These are phyloP conservation scores for Boletales sp. DNA, from an alignment of 768 basidiomycete species.

Conservation along the genomic window DNA sequence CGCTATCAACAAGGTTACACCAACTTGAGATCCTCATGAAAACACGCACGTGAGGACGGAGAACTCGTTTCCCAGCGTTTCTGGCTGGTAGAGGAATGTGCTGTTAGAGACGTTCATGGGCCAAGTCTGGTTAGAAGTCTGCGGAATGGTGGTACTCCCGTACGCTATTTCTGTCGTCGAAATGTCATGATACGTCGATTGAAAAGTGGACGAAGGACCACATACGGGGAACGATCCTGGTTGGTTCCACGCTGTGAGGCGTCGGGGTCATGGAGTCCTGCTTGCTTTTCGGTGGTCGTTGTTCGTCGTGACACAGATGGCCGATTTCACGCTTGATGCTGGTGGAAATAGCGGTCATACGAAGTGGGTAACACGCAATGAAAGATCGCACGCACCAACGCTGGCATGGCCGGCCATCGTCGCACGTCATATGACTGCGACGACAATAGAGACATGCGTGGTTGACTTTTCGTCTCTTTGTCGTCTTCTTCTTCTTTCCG, in stretches of 20 bases:
- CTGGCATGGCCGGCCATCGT: conserved; percentile 86
- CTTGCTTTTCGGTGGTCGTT: conserved; percentile 50
- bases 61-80: conserved; percentile 78
- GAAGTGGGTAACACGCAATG: conserved; percentile 3
- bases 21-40: not conserved
- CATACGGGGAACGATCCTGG: conserved; percentile 31
- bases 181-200: not conserved
- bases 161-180: conserved; percentile 22
- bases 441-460: conserved; percentile 94
- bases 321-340: conserved; percentile 97
- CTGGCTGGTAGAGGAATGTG: conserved; percentile 66
- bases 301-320: conserved; percentile 90
- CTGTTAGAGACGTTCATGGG: conserved; percentile 48
- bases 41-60: conserved; percentile 68
- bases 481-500: conserved; percentile 39
- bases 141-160: conserved; percentile 16
- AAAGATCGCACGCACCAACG: conserved; percentile 69
- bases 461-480: conserved; percentile 82
- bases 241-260: conserved; percentile 29
- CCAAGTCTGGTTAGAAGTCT: conserved; percentile 44
- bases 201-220: not conserved
- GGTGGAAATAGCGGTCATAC: conserved; percentile 7
- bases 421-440: conserved; percentile 90
- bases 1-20: not conserved
- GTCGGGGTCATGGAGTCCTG: conserved; percentile 28